Conservation (phyloP, 164 flowering plant species). For the Vitis amurensis region DNA sequence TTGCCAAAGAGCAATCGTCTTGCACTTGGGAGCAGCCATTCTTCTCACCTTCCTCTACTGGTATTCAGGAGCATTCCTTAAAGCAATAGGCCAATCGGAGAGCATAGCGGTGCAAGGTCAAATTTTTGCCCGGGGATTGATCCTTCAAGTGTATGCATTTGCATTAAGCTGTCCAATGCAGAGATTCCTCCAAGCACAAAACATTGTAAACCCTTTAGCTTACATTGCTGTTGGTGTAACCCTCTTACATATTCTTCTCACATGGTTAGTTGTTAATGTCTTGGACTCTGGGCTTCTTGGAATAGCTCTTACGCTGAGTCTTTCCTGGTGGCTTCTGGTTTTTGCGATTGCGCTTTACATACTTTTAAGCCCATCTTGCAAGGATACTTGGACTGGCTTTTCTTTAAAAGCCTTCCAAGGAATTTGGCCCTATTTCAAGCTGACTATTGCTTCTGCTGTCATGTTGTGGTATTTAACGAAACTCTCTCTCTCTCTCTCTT, state of each 20-base stretch:
- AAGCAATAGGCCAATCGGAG: conserved; percentile 57
- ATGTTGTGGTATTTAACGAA: conserved; percentile 59
- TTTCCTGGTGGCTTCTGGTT: conserved; percentile 81
- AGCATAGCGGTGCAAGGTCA: conserved; percentile 57
- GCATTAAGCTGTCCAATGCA: conserved; percentile 75
- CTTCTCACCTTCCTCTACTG: conserved; percentile 62
- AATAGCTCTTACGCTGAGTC: conserved; percentile 64
- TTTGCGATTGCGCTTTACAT: conserved; percentile 49
- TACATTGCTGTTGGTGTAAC: conserved; percentile 64
- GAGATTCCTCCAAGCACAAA: conserved; percentile 81
- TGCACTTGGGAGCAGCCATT: conserved; percentile 65
- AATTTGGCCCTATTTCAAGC: conserved; percentile 73
- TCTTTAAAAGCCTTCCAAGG: conserved; percentile 63
- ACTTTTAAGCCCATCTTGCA: conserved; percentile 58
- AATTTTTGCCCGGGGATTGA: conserved; percentile 59
- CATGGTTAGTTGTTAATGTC: conserved; percentile 56
- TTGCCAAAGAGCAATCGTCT: conserved; percentile 67
- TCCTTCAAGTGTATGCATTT: conserved; percentile 73
- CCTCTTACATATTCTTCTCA: conserved; percentile 46
- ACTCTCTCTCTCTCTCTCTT: neutral
- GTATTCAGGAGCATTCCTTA: conserved; percentile 55
- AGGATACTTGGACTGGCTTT: conserved; percentile 74
- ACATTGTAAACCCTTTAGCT: conserved; percentile 77
- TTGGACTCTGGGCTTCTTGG: conserved; percentile 67
- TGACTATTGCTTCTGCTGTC: conserved; percentile 72